These are phyloP conservation scores for Malassezia restricta DNA, from an alignment of 1,284 basidiomycete genomes.

Conservation along the genomic window DNA sequence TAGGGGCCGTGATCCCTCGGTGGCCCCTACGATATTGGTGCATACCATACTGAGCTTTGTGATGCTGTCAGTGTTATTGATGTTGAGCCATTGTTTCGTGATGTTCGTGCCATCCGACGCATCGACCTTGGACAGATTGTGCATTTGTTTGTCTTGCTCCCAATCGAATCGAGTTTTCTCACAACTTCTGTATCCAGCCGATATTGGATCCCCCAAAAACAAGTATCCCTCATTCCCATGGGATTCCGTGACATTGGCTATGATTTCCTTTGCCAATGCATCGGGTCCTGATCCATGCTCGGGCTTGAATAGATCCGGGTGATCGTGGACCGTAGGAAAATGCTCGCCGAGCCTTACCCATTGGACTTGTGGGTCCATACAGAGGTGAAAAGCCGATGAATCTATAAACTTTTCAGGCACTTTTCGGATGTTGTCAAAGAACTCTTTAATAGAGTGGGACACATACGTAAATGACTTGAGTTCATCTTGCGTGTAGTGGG, in stretches of 20 bases:
- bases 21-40: too few species aligned
- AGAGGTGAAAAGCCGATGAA: background rate
- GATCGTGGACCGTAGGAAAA: background rate
- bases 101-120: too few species aligned
- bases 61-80: background rate
- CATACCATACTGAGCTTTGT: background rate
- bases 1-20: background rate
- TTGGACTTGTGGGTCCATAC: background rate
- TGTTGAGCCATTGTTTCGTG: background rate
- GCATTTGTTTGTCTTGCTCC: background rate
- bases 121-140: background rate
- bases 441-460: background rate
- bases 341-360: too few species aligned
- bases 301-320: too few species aligned
- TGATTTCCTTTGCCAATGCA: background rate
- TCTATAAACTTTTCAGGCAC: background rate
- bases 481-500: too few species aligned
- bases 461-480: too few species aligned
- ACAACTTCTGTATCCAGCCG: background rate
- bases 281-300: too few species aligned
- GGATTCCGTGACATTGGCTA: too few species aligned
- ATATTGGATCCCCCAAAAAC: background rate
- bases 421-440: background rate
- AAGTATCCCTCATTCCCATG: background rate
- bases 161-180: background rate